A percentile compares a stretch with the other conserved stretches of the same genome.
phyloP scores from a whole-genome alignment of 2,329 filamentous ascomycete genomes.

The Teratosphaeria pseudoeucalypti region DNA sequence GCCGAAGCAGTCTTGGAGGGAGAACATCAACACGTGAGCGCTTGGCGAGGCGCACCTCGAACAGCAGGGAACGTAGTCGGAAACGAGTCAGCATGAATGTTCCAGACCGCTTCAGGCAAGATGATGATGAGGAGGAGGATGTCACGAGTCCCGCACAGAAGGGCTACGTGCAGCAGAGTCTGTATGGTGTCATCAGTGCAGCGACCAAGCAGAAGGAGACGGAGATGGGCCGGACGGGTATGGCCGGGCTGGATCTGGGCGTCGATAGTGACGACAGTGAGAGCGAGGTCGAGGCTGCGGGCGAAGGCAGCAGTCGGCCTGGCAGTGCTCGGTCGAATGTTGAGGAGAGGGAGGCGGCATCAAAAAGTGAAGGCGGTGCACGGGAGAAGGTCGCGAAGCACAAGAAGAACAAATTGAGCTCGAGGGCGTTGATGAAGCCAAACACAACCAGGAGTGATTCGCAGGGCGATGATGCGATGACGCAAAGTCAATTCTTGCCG shows the following conservation, averaged over 20 bases:
- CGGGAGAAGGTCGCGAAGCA: background rate
- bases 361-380: background rate
- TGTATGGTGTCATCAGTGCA: constrained; percentile 85
- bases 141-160: constrained; percentile 48
- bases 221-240: background rate
- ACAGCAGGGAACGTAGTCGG: background rate
- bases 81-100: constrained; percentile 10
- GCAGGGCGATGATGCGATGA: constrained; percentile 20
- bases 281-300: constrained; percentile 20
- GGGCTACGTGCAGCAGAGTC: constrained; percentile 79
- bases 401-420: constrained; percentile 45
- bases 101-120: constrained; percentile 15
- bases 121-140: constrained; percentile 32
- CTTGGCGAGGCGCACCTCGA: background rate
- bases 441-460: constrained; percentile 26
- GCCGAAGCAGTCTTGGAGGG: background rate
- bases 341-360: background rate
- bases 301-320: constrained; percentile 3
- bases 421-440: constrained; percentile 56
- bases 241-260: constrained; percentile 57
- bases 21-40: background rate
- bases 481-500: constrained; percentile 21
- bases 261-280: constrained; percentile 70
- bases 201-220: constrained; percentile 54
- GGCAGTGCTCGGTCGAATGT: constrained; percentile 1